These are phyloP conservation scores for Blumeria hordei DNA, from an alignment of 2,329 filamentous ascomycete species.

Conservation along the genomic window DNA sequence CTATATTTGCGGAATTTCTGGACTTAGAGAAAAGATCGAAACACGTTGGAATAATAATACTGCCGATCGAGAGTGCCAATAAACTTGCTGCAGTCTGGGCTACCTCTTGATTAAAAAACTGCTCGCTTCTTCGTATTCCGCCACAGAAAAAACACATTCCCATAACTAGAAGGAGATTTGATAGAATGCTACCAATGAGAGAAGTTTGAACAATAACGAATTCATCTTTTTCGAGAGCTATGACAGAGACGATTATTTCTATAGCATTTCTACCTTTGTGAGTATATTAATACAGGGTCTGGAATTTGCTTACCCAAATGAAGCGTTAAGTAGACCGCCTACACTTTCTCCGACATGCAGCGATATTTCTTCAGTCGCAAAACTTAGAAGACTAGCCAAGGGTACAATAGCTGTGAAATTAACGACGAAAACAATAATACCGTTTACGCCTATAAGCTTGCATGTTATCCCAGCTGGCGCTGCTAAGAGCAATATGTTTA, in stretches of 20 bases:
- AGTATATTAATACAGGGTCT: constrained; percentile 6
- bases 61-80: constrained; percentile 46
- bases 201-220: constrained; percentile 77
- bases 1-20: constrained; percentile 22
- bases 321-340: constrained; percentile 72
- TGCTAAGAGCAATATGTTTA: constrained; percentile 59
- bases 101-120: constrained; percentile 79
- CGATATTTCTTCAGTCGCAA: constrained; percentile 76
- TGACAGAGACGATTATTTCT: constrained; percentile 69
- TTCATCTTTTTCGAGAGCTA: constrained; percentile 45
- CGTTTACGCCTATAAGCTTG: constrained; percentile 34
- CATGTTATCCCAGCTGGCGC: constrained; percentile 61
- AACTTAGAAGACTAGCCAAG: constrained; percentile 64
- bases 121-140: constrained; percentile 44
- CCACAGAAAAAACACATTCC: constrained; percentile 82
- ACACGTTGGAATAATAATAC: constrained; percentile 72
- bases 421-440: constrained; percentile 51
- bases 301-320: constrained; percentile 42
- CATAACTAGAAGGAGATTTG: constrained; percentile 69
- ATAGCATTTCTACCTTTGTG: constrained; percentile 42
- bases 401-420: constrained; percentile 91
- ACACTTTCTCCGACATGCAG: constrained; percentile 61
- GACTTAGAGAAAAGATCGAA: constrained; percentile 35
- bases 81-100: constrained; percentile 63
- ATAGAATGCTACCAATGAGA: constrained; percentile 73